phyloP scores from a whole-genome alignment of 352 stramenopile genomes.

The Saprolegnia diclina region DNA sequence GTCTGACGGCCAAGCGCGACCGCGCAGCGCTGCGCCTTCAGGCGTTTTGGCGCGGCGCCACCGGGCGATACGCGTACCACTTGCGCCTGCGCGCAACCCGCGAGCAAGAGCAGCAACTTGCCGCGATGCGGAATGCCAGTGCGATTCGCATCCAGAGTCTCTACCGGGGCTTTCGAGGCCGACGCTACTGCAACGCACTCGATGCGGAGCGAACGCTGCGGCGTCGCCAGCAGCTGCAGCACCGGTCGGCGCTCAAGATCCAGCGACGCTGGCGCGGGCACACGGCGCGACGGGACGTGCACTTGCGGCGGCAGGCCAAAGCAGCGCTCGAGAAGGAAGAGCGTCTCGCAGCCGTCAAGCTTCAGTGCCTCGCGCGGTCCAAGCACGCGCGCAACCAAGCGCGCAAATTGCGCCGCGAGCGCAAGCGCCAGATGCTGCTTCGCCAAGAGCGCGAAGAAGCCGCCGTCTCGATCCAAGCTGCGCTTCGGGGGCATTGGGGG shows the following conservation, averaged over 20 bases:
- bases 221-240: conserved; percentile 57
- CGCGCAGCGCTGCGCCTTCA: conserved; percentile 48
- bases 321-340: conserved; percentile 49
- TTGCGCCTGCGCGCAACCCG: conserved; percentile 29
- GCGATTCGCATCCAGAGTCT: conserved; percentile 54
- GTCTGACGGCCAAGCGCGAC: conserved; percentile 30
- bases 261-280: conserved; percentile 71
- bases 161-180: conserved; percentile 57
- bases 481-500: conserved; percentile 53
- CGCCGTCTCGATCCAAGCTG: conserved; percentile 56
- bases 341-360: conserved; percentile 43
- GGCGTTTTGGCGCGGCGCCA: conserved; percentile 38
- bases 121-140: conserved; percentile 38
- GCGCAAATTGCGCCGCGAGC: not conserved
- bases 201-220: conserved; percentile 32
- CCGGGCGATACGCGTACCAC: conserved; percentile 34
- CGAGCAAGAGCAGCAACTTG: conserved; percentile 38
- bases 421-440: conserved; percentile 29
- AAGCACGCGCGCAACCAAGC: conserved; percentile 39
- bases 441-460: conserved; percentile 37
- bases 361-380: conserved; percentile 51
- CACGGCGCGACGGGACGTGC: conserved; percentile 53
- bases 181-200: conserved; percentile 33
- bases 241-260: conserved; percentile 62
- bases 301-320: conserved; percentile 50